phyloP scores from a whole-genome alignment of 2,329 filamentous ascomycete genomes.

The Xylariales sp. region DNA sequence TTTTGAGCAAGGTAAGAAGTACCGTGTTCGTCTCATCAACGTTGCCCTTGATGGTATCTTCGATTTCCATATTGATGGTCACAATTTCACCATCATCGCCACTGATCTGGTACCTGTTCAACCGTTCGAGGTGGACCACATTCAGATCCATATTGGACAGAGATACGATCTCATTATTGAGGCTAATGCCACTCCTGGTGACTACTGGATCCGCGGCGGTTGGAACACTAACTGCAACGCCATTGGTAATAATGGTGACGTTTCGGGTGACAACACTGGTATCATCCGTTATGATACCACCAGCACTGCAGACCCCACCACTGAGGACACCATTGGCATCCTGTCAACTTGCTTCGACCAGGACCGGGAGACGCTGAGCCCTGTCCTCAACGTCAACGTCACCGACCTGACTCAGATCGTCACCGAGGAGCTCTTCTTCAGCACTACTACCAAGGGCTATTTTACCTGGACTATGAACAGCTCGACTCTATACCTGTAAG shows the following conservation, averaged over 20 bases:
- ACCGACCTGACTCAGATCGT: slow-evolving; percentile 15
- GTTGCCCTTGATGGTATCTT: slow-evolving; percentile 27
- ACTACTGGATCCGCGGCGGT: slow-evolving; percentile 43
- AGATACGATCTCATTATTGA: slow-evolving; percentile 39
- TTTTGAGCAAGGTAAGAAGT: slow-evolving; percentile 33
- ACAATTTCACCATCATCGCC: slow-evolving; percentile 49
- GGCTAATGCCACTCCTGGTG: slow-evolving; percentile 23
- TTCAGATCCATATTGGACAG: slow-evolving; percentile 25
- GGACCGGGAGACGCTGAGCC: slow-evolving; percentile 20
- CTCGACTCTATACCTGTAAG: slow-evolving; percentile 35
- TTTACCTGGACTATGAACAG: slow-evolving; percentile 42
- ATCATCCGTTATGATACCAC: slow-evolving; percentile 36
- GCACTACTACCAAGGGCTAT: slow-evolving; percentile 17
- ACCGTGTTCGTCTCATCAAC: slow-evolving; percentile 43
- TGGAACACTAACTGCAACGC: slow-evolving; percentile 32
- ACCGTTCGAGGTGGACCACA: slow-evolving; percentile 41
- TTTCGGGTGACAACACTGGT: slow-evolving; percentile 35
- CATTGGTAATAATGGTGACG: slow-evolving; percentile 21
- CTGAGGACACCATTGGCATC: slow-evolving; percentile 1
- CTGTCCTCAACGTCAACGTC: slow-evolving; percentile 24
- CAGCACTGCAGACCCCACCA: slow-evolving; percentile 7
- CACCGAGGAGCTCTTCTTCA: slow-evolving; percentile 16
- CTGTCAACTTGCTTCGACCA: slow-evolving; percentile 26
- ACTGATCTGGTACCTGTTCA: slow-evolving; percentile 51
- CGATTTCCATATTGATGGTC: slow-evolving; percentile 36